A percentile compares a stretch with the other conserved stretches of the same genome.
These are phyloP conservation scores for Jatropha multifida DNA, from an alignment of 441 rosid genomes.

Conservation along the genomic window DNA sequence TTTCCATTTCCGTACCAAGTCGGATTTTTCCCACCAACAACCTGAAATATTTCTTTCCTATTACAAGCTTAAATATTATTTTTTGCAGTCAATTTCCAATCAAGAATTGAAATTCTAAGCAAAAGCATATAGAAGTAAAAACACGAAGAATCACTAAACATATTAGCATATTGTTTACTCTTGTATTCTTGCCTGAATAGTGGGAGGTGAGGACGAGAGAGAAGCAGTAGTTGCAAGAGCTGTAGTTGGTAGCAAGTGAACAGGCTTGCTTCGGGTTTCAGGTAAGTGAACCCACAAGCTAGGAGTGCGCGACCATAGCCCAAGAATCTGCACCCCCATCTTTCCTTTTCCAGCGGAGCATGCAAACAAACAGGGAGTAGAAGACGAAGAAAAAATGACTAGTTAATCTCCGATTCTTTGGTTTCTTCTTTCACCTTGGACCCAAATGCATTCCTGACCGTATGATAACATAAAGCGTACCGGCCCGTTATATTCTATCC, in stretches of 20 bases:
- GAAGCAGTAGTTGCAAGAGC: constrained; percentile 42
- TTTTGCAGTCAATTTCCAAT: background rate
- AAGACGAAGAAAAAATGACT: background rate
- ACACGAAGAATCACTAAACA: background rate
- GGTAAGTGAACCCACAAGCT: constrained; percentile 20
- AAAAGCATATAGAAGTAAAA: background rate
- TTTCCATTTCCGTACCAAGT: constrained; percentile 39
- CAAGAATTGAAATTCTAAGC: background rate
- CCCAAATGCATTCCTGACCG: too few species aligned
- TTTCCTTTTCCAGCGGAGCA: background rate
- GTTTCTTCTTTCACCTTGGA: too few species aligned
- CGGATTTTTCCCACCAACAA: constrained; percentile 56
- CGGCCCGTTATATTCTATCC: too few species aligned
- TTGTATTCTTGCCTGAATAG: constrained; percentile 53
- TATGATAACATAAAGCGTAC: too few species aligned
- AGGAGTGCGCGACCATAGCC: constrained; percentile 32
- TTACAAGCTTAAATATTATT: background rate
- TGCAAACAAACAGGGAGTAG: background rate
- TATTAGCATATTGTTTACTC: background rate
- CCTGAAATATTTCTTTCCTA: constrained; percentile 34
- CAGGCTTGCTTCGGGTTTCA: constrained; percentile 29
- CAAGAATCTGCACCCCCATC: constrained; percentile 40
- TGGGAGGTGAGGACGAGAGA: constrained; percentile 43
- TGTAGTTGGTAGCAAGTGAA: constrained; percentile 15
- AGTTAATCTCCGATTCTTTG: background rate